A percentile compares a stretch with the other conserved stretches of the same genome.
Evolutionary conservation across 129 eudicot genomes (phyloP).

Genomic region (Ambrosia trifida): DNA sequence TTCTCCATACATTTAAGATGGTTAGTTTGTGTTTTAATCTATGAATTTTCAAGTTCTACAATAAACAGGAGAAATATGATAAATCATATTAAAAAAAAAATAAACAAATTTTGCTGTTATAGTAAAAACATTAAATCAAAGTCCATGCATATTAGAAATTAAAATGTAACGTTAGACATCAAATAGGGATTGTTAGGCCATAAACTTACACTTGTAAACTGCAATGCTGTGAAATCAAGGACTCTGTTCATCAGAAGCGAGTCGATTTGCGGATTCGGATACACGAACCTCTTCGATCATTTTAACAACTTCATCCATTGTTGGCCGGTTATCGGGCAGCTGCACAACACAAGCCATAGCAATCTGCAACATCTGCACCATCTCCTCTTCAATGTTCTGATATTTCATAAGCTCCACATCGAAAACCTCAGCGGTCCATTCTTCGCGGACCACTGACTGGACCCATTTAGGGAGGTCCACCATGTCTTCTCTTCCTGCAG

Average conservation of each 20-base stretch:
- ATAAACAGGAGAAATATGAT: too few relatives aligned
- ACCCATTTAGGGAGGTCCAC: constrained; percentile 90
- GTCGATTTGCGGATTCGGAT: constrained; percentile 75
- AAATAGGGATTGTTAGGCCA: background rate
- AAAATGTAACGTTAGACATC: too few relatives aligned
- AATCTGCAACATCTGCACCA: constrained; percentile 92
- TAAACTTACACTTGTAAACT: constrained; percentile 32
- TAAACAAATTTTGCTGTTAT: too few relatives aligned
- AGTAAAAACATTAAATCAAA: too few relatives aligned
- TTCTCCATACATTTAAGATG: too few relatives aligned
- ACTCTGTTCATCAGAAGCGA: constrained; percentile 68
- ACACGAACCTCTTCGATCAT: constrained; percentile 78
- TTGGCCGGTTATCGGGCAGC: constrained; percentile 71
- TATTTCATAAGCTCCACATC: constrained; percentile 72
- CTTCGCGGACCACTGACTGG: constrained; percentile 83
- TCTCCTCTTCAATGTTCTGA: constrained; percentile 77
- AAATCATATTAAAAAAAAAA: too few relatives aligned
- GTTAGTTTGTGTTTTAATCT: too few relatives aligned
- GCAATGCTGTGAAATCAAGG: constrained; percentile 34
- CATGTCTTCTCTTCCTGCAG: constrained; percentile 76
- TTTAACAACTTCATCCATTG: constrained; percentile 68
- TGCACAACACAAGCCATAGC: constrained; percentile 81
- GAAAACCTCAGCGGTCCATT: constrained; percentile 90
- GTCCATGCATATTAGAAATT: too few relatives aligned
- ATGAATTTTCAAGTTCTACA: too few relatives aligned